phyloP scores from a whole-genome alignment of 192 early-diverging fungal genomes.

The Coemansia sp. region DNA sequence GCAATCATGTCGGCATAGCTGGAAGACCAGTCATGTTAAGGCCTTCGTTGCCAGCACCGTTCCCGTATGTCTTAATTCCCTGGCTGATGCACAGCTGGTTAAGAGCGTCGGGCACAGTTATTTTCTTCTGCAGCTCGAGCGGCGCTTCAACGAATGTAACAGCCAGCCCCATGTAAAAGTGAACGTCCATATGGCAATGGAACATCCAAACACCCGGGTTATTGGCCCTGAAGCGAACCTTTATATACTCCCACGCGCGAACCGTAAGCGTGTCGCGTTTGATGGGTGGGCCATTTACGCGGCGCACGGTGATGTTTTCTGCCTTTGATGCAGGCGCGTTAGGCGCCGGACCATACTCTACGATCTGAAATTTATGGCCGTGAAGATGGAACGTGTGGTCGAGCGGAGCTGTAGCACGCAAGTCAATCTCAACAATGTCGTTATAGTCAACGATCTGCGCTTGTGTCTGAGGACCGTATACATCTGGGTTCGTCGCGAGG shows the following conservation, averaged over 20 bases:
- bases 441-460: conserved; percentile 63
- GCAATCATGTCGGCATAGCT: neutral
- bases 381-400: conserved; percentile 77
- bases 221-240: conserved; percentile 70
- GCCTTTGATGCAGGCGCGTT: neutral
- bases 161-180: conserved; percentile 67
- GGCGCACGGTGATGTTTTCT: conserved; percentile 7
- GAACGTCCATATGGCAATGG: conserved; percentile 70
- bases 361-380: conserved; percentile 77
- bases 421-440: conserved; percentile 61
- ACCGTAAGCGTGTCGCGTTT: conserved; percentile 71
- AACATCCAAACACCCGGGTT: conserved; percentile 81
- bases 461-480: conserved; percentile 28
- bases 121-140: conserved; percentile 52
- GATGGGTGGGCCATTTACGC: conserved; percentile 62
- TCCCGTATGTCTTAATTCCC: conserved; percentile 60
- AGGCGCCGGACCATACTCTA: conserved; percentile 50
- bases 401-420: conserved; percentile 65
- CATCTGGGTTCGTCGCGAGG: conserved; percentile 9
- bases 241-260: conserved; percentile 57
- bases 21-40: conserved; percentile 23
- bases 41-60: conserved; percentile 71
- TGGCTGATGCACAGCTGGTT: conserved; percentile 60
- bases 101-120: conserved; percentile 54
- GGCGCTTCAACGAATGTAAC: conserved; percentile 70